Base-by-base conservation (phyloP, 2,329 filamentous ascomycete genomes). In the Neobulgaria alba region DNA sequence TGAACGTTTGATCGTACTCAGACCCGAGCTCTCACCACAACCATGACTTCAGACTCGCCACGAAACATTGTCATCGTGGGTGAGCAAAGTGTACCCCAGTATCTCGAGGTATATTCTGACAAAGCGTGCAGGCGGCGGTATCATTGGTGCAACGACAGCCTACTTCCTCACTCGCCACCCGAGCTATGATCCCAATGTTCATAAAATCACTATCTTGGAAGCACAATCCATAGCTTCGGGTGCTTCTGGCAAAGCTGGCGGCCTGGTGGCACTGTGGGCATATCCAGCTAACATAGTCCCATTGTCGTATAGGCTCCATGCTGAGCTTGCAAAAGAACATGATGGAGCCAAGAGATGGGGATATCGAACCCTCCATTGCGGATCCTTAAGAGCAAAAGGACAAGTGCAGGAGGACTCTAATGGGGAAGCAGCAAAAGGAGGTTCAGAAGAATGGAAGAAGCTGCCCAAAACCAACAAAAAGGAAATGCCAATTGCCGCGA, bases 221-320 rank as follows among this genome's bases (percentile, higher is more conserved):
- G 88, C 92, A 1, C 79, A 79, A 3, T 72, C 79, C 33, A 81
- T 96, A 49, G 92, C 92, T 5, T 78, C 86, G n/a, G 90, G 85
- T 17, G 90, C 92, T 29, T 95, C 88, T 7, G 92, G 92, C 30
- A 96, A 95, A 65, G 90, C 92, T 0, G 92, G 92, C 12, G 92
- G 92, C 1, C 71, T 98, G 3, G 72, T 98, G 16, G 92, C 82
- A 1, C 69, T 89, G 12, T 96, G 90, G 88, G 92, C 90, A 1
- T 95, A 95, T 57, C 92, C 92, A 0, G 70, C 69, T 42, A 82
- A 76, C 54, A 77, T 96, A 29, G 90, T 95, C 0, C 85, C 85
- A 0, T 68, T 96, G 31, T 93, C 85, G 43, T 96, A 88, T 63
- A 73, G 72, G 35, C 69, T 96, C 12, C 92, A 96, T 57, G 75